These are phyloP conservation scores for Microstegium vimineum DNA, from an alignment of 176 grass and related monocot species.

Conservation along the genomic window DNA sequence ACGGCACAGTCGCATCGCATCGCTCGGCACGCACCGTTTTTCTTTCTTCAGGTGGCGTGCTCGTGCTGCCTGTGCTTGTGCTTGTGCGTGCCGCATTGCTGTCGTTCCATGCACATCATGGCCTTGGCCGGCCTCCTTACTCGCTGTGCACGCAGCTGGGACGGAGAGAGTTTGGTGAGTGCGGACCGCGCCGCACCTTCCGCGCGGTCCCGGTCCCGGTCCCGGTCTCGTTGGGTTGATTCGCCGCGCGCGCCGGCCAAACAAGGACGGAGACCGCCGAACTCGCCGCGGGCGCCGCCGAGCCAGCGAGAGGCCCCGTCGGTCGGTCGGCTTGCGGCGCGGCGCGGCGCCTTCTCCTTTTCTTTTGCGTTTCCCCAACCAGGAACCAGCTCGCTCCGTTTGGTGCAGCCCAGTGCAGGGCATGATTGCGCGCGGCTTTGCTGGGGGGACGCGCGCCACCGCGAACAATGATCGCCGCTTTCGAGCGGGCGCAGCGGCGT, in stretches of 20 bases:
- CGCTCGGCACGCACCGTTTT: neutral
- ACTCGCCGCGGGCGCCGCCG: neutral
- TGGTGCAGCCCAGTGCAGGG: neutral
- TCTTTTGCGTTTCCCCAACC: neutral
- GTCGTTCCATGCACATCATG: neutral
- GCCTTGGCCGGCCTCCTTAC: no score
- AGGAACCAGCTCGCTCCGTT: neutral
- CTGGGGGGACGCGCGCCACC: neutral
- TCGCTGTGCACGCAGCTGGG: no score
- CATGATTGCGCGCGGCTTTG: conserved; percentile 21
- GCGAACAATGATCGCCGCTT: conserved; percentile 32
- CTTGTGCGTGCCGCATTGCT: no score
- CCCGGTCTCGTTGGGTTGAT: neutral
- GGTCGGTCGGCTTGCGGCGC: neutral
- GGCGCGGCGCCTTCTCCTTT: neutral
- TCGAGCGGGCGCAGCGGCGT: conserved; percentile 3
- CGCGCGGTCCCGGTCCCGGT: neutral
- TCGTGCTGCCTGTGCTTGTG: no score
- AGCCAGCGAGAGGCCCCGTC: neutral
- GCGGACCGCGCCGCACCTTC: neutral
- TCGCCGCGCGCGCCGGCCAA: conserved; percentile 7
- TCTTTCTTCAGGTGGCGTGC: no score
- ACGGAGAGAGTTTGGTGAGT: no score
- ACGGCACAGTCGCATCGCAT: neutral
- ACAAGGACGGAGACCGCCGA: conserved; percentile 22